These are phyloP conservation scores for Musa schizocarpa DNA, from an alignment of 176 grass and related monocot species.

Conservation along the genomic window DNA sequence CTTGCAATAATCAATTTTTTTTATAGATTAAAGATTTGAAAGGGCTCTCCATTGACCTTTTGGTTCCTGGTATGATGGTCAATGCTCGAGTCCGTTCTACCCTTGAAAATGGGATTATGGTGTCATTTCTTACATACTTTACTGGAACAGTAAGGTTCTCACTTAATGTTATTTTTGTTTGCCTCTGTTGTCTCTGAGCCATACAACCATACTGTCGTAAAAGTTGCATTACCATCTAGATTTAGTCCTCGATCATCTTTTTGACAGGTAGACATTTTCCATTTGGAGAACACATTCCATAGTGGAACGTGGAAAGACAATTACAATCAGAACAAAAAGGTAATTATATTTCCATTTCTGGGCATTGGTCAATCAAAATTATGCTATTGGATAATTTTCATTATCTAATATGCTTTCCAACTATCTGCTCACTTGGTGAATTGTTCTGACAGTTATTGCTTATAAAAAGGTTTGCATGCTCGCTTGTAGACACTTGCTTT, in stretches of 20 bases:
- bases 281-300: conserved; percentile 52
- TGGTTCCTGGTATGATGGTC: conserved; percentile 96
- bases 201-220: not conserved
- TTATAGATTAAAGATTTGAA: conserved; percentile 78
- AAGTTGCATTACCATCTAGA: conserved; percentile 3
- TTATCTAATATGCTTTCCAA: too few relatives aligned
- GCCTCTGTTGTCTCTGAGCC: not conserved
- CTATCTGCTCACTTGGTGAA: too few relatives aligned
- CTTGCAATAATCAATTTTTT: conserved; percentile 5
- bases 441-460: too few relatives aligned
- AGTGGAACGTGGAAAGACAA: conserved; percentile 71
- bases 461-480: too few relatives aligned
- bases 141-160: conserved; percentile 65
- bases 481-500: too few relatives aligned
- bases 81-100: conserved; percentile 74
- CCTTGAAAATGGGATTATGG: conserved; percentile 85
- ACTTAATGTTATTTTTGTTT: conserved; percentile 12
- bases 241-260: conserved; percentile 11
- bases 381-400: too few relatives aligned
- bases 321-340: conserved; percentile 83
- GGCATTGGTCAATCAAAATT: not conserved
- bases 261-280: conserved; percentile 74
- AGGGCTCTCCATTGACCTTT: conserved; percentile 85
- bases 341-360: conserved; percentile 6
- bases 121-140: conserved; percentile 97